Evolutionary conservation across 345 rosid species (phyloP).

Genomic region (Bretschneidera sinensis): DNA sequence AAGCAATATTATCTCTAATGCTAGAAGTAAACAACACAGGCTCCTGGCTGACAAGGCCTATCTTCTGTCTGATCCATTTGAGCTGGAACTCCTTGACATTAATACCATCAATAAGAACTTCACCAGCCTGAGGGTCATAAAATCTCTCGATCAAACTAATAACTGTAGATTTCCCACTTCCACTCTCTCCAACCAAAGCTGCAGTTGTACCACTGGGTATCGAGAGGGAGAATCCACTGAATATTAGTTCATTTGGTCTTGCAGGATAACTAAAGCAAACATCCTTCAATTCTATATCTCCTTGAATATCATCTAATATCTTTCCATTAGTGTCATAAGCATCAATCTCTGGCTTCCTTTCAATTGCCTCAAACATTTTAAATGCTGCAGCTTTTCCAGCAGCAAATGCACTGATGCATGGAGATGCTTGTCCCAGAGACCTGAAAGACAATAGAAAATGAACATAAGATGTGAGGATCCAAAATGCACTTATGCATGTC

Average conservation of each 20-base stretch:
- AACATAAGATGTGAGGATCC: too few species aligned
- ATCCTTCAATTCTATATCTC: slow-evolving; percentile 62
- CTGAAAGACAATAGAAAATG: slow-evolving; percentile 26
- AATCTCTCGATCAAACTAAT: slow-evolving; percentile 76
- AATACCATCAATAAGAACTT: slow-evolving; percentile 60
- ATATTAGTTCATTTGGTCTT: slow-evolving; percentile 64
- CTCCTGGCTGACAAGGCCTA: slow-evolving; percentile 87
- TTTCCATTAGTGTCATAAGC: slow-evolving; percentile 50
- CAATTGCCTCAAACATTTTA: slow-evolving; percentile 75
- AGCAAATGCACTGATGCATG: slow-evolving; percentile 66
- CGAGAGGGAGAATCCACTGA: slow-evolving; percentile 56
- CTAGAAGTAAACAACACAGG: slow-evolving; percentile 69
- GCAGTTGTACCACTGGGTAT: slow-evolving; percentile 62
- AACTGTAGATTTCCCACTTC: slow-evolving; percentile 86
- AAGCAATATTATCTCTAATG: slow-evolving; percentile 65
- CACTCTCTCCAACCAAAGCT: slow-evolving; percentile 85
- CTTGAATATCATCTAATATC: slow-evolving; percentile 50
- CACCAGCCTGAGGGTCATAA: slow-evolving; percentile 66
- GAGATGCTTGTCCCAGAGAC: slow-evolving; percentile 83
- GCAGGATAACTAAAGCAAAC: slow-evolving; percentile 73
- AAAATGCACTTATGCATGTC: too few species aligned
- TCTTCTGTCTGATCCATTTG: slow-evolving; percentile 68
- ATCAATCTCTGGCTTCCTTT: slow-evolving; percentile 66
- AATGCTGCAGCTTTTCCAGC: slow-evolving; percentile 76
- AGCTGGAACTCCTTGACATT: slow-evolving; percentile 66